Percentiles rank a stretch among this genome's conserved stretches.
phyloP scores from a whole-genome alignment of 139 green algal species.

The Nannochloris sp. region DNA sequence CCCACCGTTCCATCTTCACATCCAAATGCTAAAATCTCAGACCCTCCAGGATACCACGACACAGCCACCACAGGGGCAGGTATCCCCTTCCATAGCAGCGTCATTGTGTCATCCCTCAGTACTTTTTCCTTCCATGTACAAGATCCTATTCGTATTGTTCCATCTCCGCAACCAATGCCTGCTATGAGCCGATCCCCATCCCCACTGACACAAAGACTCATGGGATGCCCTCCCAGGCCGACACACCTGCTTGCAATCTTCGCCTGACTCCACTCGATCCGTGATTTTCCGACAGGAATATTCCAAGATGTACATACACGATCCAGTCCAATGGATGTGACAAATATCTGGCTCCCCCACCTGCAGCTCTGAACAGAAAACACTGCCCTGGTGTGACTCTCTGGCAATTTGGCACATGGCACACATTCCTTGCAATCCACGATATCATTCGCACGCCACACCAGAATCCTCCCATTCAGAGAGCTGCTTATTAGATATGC shows the following conservation, averaged over 20 bases:
- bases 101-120: not conserved
- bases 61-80: conserved; percentile 15
- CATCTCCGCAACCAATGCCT: conserved; percentile 25
- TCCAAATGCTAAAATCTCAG: conserved; percentile 17
- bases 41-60: conserved; percentile 11
- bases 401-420: not conserved
- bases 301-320: not conserved
- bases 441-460: not conserved
- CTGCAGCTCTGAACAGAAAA: conserved; percentile 6
- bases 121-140: not conserved
- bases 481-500: not conserved
- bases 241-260: not conserved
- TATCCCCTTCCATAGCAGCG: conserved; percentile 20
- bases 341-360: not conserved
- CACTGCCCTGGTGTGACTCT: conserved; percentile 1
- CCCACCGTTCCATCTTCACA: conserved; percentile 24
- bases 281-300: too few relatives aligned
- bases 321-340: not conserved
- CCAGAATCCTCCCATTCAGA: not conserved
- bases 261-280: too few relatives aligned
- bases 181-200: not conserved
- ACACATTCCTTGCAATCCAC: not conserved
- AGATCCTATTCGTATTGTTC: conserved; percentile 9
- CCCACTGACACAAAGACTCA: not conserved
- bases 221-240: not conserved